Evolutionary conservation across 257 asterid species (phyloP), one percentile per base, ranked within the genome.

Genomic region (Forsythia viridissima): DNA sequence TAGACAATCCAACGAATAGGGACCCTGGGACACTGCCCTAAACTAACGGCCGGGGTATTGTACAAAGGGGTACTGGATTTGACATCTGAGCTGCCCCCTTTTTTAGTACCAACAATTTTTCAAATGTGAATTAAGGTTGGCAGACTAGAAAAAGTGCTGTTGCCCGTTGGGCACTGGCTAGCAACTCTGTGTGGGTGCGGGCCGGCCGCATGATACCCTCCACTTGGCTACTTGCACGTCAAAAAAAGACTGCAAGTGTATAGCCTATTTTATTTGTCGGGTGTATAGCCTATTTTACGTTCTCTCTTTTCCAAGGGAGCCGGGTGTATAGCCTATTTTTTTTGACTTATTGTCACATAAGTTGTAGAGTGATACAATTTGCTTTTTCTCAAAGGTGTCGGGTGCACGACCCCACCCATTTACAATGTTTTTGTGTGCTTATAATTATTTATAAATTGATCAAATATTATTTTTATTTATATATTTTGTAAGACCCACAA

Each of bases 31-130:
- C 90, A 80, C 75, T 57, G 77, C 76, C 92, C 89, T 84, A 81
- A 86, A 84, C 85, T 79, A 83, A 80, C 86, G 89, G 91, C 44
- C 72, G 71, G 84, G 90, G 87, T 74, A 75, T 80, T 79, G 83
- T 89, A 81, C 85, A 81, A 81, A 84, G 85, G 21, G 82, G 77
- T 82, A 79, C 83, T 83, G 75, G 90, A 88, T 82, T 84, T 85
- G 85, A 87, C 91, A 85, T 12, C 52, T 46, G 55, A 12, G 55
- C 55, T 13, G 59, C 59, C 74, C 84, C 75, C 79, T 15, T 79
- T 82, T 82, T 61, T 83, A 63, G 79, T 82, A 84, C 85, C 84
- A 73, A 75, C 43, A 55, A 46, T 67, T 37, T 78, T 16, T 57
- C 42, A 70, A 77, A 44, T 82, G 85, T 76, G 80, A 75, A 76